These are phyloP conservation scores for Tricholoma hemisulphureum DNA, from an alignment of 768 basidiomycete genomes.

Conservation along the genomic window DNA sequence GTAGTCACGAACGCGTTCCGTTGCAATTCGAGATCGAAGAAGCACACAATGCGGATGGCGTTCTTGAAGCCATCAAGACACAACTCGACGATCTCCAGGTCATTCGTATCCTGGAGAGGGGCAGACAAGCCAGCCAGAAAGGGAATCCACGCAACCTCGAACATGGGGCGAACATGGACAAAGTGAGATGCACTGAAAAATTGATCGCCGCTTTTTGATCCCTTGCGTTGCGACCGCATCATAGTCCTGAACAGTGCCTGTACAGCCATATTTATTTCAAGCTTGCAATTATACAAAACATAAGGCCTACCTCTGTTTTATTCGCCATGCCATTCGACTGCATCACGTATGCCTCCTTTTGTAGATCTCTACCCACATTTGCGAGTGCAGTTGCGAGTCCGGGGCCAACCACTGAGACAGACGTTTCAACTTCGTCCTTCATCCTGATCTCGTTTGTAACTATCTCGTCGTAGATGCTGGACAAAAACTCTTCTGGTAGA, in stretches of 20 bases:
- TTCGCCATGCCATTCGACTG: slow-evolving; percentile 96
- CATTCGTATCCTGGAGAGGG: slow-evolving; percentile 93
- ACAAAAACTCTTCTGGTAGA: slow-evolving; percentile 83
- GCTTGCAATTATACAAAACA: slow-evolving; percentile 3
- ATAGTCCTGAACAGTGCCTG: slow-evolving; percentile 91
- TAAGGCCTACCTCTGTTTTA: slow-evolving; percentile 79
- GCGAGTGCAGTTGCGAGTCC: slow-evolving; percentile 83
- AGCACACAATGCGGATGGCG: slow-evolving; percentile 95
- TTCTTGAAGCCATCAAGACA: slow-evolving; percentile 95
- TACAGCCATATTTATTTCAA: slow-evolving; percentile 8
- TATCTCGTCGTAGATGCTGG: slow-evolving; percentile 86
- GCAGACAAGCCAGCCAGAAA: slow-evolving; percentile 94
- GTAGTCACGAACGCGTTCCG: slow-evolving; percentile 99
- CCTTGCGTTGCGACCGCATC: slow-evolving; percentile 88
- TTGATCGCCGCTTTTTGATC: slow-evolving; percentile 73
- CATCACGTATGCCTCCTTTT: slow-evolving; percentile 92
- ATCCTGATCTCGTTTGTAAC: slow-evolving; percentile 91
- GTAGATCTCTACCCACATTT: slow-evolving; percentile 89
- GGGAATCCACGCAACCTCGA: slow-evolving; percentile 99
- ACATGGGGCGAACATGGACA: slow-evolving; percentile 97
- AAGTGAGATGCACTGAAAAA: slow-evolving; percentile 97
- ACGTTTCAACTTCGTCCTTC: slow-evolving; percentile 92
- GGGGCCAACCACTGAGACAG: slow-evolving; percentile 48
- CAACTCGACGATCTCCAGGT: slow-evolving; percentile 85
- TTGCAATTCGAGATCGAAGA: slow-evolving; percentile 95